phyloP scores from a whole-genome alignment of 371 early-diverging fungal species.

The Lichtheimia ramosa region DNA sequence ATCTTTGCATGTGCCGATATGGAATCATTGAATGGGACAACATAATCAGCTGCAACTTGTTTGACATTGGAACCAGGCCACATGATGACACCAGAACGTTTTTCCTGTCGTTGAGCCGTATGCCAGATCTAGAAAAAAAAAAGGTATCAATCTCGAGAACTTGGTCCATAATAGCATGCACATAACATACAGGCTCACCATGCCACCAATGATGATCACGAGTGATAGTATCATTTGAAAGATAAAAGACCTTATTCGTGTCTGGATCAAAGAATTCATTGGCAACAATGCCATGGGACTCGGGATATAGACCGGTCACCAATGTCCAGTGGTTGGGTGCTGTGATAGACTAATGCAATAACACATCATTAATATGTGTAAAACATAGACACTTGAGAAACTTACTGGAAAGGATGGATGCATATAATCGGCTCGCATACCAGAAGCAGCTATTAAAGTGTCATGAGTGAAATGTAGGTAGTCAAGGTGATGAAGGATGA shows the following conservation, averaged over 20 bases:
- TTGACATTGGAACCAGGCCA: conserved; percentile 85
- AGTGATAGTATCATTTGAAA: conserved; percentile 56
- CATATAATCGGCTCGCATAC: conserved; percentile 64
- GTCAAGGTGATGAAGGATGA: neutral
- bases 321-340: conserved; percentile 95
- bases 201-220: conserved; percentile 77
- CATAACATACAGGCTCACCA: conserved; percentile 73
- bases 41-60: conserved; percentile 64
- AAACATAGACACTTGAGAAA: neutral
- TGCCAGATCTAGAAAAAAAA: conserved; percentile 70
- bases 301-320: conserved; percentile 89
- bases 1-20: conserved; percentile 57
- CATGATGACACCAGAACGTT: conserved; percentile 73
- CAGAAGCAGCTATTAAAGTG: conserved; percentile 21
- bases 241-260: conserved; percentile 71
- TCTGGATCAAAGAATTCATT: conserved; percentile 85
- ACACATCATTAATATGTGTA: neutral
- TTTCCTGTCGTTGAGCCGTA: conserved; percentile 69
- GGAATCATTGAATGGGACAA: conserved; percentile 50
- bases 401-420: conserved; percentile 73
- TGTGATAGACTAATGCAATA: conserved; percentile 56
- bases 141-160: neutral
- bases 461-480: neutral
- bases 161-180: neutral
- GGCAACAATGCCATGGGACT: conserved; percentile 89